Evolutionary conservation across 192 early-diverging fungal genomes (phyloP).

Genomic region (Backusella luteola): DNA sequence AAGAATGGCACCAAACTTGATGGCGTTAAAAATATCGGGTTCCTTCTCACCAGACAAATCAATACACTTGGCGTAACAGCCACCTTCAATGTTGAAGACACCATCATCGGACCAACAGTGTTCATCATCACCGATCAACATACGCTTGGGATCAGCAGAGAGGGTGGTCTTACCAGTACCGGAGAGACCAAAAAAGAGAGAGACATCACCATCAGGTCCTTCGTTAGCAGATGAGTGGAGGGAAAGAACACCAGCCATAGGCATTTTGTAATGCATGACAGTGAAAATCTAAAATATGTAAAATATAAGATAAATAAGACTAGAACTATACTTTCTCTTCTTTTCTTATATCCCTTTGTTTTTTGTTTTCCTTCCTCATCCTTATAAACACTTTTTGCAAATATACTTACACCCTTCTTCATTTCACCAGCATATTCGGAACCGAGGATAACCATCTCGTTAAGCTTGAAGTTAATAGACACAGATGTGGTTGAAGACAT

Average conservation of each 20-base stretch:
- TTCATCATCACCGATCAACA: slow-evolving; percentile 98
- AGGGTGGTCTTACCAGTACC: slow-evolving; percentile 99
- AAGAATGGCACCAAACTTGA: slow-evolving; percentile 89
- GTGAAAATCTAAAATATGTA: slow-evolving; percentile 66
- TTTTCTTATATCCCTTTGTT: not conserved
- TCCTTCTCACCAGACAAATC: slow-evolving; percentile 96
- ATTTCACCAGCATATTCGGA: slow-evolving; percentile 99
- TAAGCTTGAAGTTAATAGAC: slow-evolving; percentile 87
- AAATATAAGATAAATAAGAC: not conserved
- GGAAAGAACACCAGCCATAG: slow-evolving; percentile 86
- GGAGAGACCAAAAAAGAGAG: slow-evolving; percentile 97
- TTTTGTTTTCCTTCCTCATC: not conserved
- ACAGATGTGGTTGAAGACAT: slow-evolving; percentile 95
- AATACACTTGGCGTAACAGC: slow-evolving; percentile 98
- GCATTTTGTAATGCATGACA: slow-evolving; percentile 99
- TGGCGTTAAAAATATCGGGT: slow-evolving; percentile 97
- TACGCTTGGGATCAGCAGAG: slow-evolving; percentile 89
- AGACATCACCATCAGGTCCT: slow-evolving; percentile 85
- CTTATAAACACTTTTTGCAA: not conserved
- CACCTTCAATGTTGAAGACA: slow-evolving; percentile 99
- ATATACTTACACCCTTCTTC: slow-evolving; percentile 89
- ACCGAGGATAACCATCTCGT: slow-evolving; percentile 97
- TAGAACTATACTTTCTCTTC: not conserved
- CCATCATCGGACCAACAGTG: slow-evolving; percentile 98
- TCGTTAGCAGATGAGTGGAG: slow-evolving; percentile 96